A percentile compares a stretch with the other conserved stretches of the same genome.
Evolutionary conservation across 371 early-diverging fungal genomes (phyloP).

Genomic region (Mucor mucedo): DNA sequence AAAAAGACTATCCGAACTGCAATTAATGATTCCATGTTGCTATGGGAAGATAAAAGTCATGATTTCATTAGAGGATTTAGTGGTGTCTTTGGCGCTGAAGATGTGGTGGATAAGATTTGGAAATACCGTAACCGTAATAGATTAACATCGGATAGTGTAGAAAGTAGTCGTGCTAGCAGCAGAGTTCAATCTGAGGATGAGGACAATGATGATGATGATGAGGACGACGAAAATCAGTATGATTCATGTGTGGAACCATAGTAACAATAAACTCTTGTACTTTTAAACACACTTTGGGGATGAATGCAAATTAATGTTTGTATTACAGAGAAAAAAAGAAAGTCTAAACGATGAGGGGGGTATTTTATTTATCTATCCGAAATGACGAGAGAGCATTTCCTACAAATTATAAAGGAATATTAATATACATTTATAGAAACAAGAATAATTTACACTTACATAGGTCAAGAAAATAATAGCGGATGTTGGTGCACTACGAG

Average conservation of each 20-base stretch:
- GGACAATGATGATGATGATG: conserved; percentile 12
- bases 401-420: not conserved
- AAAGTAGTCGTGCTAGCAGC: conserved; percentile 29
- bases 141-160: conserved; percentile 23
- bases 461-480: conserved; percentile 92
- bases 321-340: not conserved
- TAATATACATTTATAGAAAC: not conserved
- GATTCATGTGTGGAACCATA: not conserved
- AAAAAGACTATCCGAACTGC: conserved; percentile 70
- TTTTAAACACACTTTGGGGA: not conserved
- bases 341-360: conserved; percentile 3
- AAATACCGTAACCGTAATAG: conserved; percentile 32
- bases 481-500: conserved; percentile 89
- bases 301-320: too few relatives aligned
- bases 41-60: conserved; percentile 76
- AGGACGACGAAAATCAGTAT: not conserved
- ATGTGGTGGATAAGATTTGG: conserved; percentile 52
- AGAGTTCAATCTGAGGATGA: conserved; percentile 30
- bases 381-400: conserved; percentile 26
- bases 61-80: conserved; percentile 75
- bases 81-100: conserved; percentile 70
- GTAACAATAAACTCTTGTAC: not conserved
- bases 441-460: conserved; percentile 48
- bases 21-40: conserved; percentile 60
- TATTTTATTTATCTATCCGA: conserved; percentile 13